Evolutionary conservation across 768 basidiomycete genomes (phyloP).

Genomic region (Phylloporus rhodoxanthus): DNA sequence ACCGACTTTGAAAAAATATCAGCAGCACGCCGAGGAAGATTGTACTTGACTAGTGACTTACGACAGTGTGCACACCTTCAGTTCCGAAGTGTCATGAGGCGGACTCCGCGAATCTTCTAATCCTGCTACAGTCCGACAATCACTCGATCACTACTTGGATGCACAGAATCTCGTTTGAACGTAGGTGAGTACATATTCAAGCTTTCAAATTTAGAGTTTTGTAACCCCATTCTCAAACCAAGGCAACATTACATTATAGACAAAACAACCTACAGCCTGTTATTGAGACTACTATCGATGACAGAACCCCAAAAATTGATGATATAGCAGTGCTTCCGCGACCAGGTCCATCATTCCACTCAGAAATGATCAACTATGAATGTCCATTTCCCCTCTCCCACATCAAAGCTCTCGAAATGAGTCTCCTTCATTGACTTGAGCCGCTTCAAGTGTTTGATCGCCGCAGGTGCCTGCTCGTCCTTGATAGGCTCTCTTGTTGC

Average conservation of each 20-base stretch:
- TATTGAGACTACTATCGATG: background rate
- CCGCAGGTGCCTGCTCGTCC: constrained; percentile 64
- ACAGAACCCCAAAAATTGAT: background rate
- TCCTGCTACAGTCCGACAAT: too few species aligned
- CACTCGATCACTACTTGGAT: too few species aligned
- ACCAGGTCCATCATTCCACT: constrained; percentile 11
- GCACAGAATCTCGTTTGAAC: too few species aligned
- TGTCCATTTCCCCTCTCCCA: constrained; percentile 81
- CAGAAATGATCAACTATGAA: constrained; percentile 94
- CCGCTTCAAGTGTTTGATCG: constrained; percentile 70
- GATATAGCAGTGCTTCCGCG: constrained; percentile 8
- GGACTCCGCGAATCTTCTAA: too few species aligned
- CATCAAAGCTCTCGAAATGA: constrained; percentile 75
- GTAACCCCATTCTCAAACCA: background rate
- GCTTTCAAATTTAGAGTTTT: too few species aligned
- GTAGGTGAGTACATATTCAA: too few species aligned
- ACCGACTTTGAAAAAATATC: too few species aligned
- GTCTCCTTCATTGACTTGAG: constrained; percentile 84
- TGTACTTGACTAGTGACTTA: too few species aligned
- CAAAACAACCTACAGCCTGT: background rate
- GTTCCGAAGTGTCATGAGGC: too few species aligned
- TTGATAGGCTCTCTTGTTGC: constrained; percentile 86
- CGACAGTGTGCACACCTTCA: too few species aligned
- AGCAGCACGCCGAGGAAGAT: too few species aligned
- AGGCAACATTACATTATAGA: background rate